Evolutionary conservation across 306 rosid genomes (phyloP), one percentile per base, ranked within the genome.

Genomic region (Crataegus laevigata): DNA sequence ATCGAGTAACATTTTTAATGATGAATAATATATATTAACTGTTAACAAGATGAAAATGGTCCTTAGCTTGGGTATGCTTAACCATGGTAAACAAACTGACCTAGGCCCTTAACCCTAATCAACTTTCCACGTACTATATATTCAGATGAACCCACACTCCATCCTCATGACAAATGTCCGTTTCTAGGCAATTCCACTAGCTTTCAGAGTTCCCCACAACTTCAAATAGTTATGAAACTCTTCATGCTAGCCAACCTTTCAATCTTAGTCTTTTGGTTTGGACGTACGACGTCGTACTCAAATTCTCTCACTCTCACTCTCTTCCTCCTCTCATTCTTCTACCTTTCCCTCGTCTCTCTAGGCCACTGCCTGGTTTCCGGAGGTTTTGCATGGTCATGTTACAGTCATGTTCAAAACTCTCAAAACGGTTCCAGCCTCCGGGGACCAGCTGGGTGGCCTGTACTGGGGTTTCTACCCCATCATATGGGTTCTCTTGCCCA

Each of bases 391-490:
- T 94, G 98, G 98, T 84, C 96, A 1, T 82, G 63, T 58, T 74
- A 64, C 62, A 32, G 32, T 11, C 58, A 34, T 65, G 15, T 26
- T 8, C 62, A 22, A 11, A 57, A 57, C 36, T 60, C 26, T 47
- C 51, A 4, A 59, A 36, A 42, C 1, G 24, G 17, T 4, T 3
- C 76, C 43, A 60, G 13, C 29, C 34, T 45, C 40, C 42, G 76
- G 72, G 98, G 98, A 2, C 94, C 97, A 1, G 69, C 77, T 42
- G 98, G 97, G 1, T 94, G 97, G 96, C 96, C 94, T 13, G 42
- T 94, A 0, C 22, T 94, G 0, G 98, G 98, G 14, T 74, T 76
- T 11, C n/a, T 94, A 11, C 90, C 96, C 6, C 81, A 83, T 17
- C 88, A 89, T 89, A 84, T 82, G 92, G 88, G 91, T 11, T 71